A percentile compares a stretch with the other conserved stretches of the same genome.
phyloP scores from a whole-genome alignment of 2,329 filamentous ascomycete genomes.

The Fusarium goolgardi region DNA sequence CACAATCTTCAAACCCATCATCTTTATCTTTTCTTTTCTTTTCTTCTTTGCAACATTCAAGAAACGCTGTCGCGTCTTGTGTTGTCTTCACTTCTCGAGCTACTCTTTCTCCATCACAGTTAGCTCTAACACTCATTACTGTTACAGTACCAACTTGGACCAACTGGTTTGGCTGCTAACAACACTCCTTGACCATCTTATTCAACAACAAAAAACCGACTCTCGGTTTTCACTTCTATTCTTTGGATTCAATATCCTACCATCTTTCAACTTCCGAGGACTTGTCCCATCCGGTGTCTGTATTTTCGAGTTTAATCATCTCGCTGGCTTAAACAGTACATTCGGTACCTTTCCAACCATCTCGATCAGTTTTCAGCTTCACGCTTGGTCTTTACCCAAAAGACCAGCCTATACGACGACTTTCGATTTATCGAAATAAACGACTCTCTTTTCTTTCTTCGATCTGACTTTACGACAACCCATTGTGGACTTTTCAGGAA shows the following conservation, averaged over 20 bases:
- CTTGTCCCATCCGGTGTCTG: slow-evolving; percentile 36
- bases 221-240: slow-evolving; percentile 25
- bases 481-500: slow-evolving; percentile 37
- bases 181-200: slow-evolving; percentile 58
- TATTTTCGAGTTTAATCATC: slow-evolving; percentile 44
- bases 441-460: slow-evolving; percentile 33
- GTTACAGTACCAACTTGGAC: slow-evolving; percentile 52
- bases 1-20: slow-evolving; percentile 34
- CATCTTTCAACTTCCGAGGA: slow-evolving; percentile 18
- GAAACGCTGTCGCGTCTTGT: slow-evolving; percentile 48
- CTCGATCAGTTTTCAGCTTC: slow-evolving; percentile 33
- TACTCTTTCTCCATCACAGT: slow-evolving; percentile 54
- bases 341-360: slow-evolving; percentile 38
- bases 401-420: slow-evolving; percentile 34
- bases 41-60: slow-evolving; percentile 35
- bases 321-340: slow-evolving; percentile 45
- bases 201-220: slow-evolving; percentile 29
- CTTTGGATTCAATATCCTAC: slow-evolving; percentile 13
- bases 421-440: slow-evolving; percentile 32
- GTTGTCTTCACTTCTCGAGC: slow-evolving; percentile 49
- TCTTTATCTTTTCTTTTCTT: slow-evolving; percentile 41
- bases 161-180: slow-evolving; percentile 70
- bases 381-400: slow-evolving; percentile 21
- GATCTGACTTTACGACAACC: slow-evolving; percentile 21
- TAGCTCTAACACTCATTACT: slow-evolving; percentile 48